Conservation (phyloP, 805 yeast genomes). For the Barnettozyma pratensis region DNA sequence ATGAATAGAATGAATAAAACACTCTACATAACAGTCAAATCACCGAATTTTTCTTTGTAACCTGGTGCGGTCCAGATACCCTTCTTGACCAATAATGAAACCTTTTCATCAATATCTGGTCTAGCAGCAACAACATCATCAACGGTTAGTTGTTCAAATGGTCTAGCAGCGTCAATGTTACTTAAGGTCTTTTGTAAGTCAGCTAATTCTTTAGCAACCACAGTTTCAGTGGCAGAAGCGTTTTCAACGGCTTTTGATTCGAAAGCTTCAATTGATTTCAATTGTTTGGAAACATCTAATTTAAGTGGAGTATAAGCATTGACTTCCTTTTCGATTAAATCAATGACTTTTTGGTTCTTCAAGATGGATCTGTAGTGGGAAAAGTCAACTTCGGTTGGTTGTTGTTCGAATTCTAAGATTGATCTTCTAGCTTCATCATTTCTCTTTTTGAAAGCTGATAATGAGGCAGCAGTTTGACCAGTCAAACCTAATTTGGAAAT, state of each 20-base stretch:
- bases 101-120: conserved; percentile 97
- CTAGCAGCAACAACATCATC: conserved; percentile 93
- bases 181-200: conserved; percentile 83
- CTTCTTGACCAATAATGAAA: conserved; percentile 87
- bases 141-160: conserved; percentile 94
- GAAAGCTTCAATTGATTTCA: conserved; percentile 87
- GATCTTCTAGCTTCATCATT: conserved; percentile 94
- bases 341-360: conserved; percentile 75
- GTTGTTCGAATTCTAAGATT: conserved; percentile 62
- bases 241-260: conserved; percentile 94
- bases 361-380: conserved; percentile 70
- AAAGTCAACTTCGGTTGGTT: conserved; percentile 78
- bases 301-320: conserved; percentile 75
- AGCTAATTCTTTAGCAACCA: conserved; percentile 79
- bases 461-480: conserved; percentile 84
- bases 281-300: conserved; percentile 81
- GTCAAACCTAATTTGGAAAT: conserved; percentile 84
- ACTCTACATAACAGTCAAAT: conserved; percentile 78
- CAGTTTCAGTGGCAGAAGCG: conserved; percentile 87
- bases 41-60: conserved; percentile 97
- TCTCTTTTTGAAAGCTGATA: conserved; percentile 95
- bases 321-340: conserved; percentile 75
- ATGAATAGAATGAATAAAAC: background rate
- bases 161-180: conserved; percentile 95
- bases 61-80: conserved; percentile 99